Percentiles rank a stretch among this genome's conserved stretches.
Evolutionary conservation across 441 rosid species (phyloP).

Genomic region (Daphne laureola): DNA sequence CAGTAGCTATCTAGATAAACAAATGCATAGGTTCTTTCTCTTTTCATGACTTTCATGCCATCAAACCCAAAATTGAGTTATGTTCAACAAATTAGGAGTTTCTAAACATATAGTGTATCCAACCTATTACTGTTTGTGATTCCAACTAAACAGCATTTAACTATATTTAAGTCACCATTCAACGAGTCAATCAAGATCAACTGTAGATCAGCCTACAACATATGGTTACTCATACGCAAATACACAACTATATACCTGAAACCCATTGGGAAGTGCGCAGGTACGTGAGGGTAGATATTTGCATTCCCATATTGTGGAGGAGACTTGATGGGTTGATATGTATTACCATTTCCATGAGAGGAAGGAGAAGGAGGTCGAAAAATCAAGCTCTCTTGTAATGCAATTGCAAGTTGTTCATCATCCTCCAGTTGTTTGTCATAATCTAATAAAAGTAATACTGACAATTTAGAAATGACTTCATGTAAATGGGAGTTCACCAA

Average conservation of each 20-base stretch:
- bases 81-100: too few relatives aligned
- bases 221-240: constrained; percentile 6
- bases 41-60: too few relatives aligned
- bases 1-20: too few relatives aligned
- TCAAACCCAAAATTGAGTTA: too few relatives aligned
- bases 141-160: too few relatives aligned
- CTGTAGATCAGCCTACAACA: constrained; percentile 4
- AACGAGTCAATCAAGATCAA: too few relatives aligned
- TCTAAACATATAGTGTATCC: too few relatives aligned
- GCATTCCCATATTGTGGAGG: constrained; percentile 12
- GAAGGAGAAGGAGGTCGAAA: constrained; percentile 38
- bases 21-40: too few relatives aligned
- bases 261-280: constrained; percentile 33
- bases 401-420: constrained; percentile 74
- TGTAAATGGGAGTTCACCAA: too few relatives aligned
- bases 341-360: constrained; percentile 25
- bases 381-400: constrained; percentile 56
- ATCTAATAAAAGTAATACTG: constrained; percentile 24
- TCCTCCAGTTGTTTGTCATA: constrained; percentile 41
- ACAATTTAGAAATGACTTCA: too few relatives aligned
- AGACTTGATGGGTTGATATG: constrained; percentile 15
- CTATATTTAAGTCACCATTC: too few relatives aligned
- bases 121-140: too few relatives aligned
- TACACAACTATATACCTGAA: constrained; percentile 35
- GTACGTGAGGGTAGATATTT: constrained; percentile 28